These are phyloP conservation scores for Clarireedia sp. DNA, from an alignment of 2,329 filamentous ascomycete species.

Conservation along the genomic window DNA sequence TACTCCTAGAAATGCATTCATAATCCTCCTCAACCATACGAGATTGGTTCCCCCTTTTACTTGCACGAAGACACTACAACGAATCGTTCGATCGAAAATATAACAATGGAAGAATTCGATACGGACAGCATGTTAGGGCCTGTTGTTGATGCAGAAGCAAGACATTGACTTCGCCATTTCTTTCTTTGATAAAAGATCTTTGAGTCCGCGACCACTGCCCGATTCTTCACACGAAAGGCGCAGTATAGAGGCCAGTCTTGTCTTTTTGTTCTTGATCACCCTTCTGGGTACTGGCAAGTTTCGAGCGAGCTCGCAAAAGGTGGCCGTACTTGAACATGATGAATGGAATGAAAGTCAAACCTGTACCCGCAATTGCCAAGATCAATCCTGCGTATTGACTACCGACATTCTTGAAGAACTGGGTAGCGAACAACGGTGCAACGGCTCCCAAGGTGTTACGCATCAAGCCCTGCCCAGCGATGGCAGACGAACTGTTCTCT, in stretches of 20 bases:
- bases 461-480: constrained; percentile 8
- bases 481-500: constrained; percentile 5
- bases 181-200: not conserved
- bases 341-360: constrained; percentile 4
- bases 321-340: constrained; percentile 9
- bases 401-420: constrained; percentile 8
- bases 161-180: too few relatives aligned
- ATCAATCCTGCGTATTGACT: constrained; percentile 8
- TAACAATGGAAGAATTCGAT: too few relatives aligned
- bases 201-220: not conserved
- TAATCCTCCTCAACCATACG: too few relatives aligned
- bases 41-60: too few relatives aligned
- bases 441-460: constrained; percentile 9
- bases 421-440: constrained; percentile 7
- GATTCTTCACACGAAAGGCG: not conserved
- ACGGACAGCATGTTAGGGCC: too few relatives aligned
- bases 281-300: constrained; percentile 35
- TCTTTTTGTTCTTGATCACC: not conserved
- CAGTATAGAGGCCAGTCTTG: not conserved
- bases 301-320: constrained; percentile 34
- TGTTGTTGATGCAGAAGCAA: too few relatives aligned
- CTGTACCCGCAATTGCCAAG: constrained; percentile 2
- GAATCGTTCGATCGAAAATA: too few relatives aligned
- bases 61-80: too few relatives aligned
- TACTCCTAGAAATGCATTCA: not conserved